Percentiles rank a stretch among this genome's conserved stretches.
phyloP scores from a whole-genome alignment of 2,329 filamentous ascomycete species.

The Fonsecaea erecta region DNA sequence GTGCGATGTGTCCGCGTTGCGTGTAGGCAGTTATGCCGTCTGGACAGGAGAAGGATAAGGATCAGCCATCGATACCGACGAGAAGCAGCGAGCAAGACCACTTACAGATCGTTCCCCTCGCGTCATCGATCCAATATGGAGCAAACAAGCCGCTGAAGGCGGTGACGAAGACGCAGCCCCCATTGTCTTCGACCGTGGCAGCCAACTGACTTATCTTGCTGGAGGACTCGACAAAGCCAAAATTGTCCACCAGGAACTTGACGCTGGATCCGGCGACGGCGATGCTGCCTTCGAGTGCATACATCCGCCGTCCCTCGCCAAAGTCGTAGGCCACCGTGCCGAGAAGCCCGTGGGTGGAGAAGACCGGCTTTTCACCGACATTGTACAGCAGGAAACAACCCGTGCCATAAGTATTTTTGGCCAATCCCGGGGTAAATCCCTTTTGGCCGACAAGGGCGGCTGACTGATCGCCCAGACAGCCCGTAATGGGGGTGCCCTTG shows the following conservation, averaged over 20 bases:
- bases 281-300: slow-evolving; percentile 82
- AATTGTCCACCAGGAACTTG: slow-evolving; percentile 72
- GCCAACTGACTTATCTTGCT: slow-evolving; percentile 68
- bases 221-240: slow-evolving; percentile 65
- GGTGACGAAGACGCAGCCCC: slow-evolving; percentile 83
- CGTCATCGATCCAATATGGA: slow-evolving; percentile 93
- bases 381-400: slow-evolving; percentile 91
- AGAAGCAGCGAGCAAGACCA: not conserved
- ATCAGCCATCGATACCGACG: not conserved
- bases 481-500: slow-evolving; percentile 72
- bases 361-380: slow-evolving; percentile 80
- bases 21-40: slow-evolving; percentile 81
- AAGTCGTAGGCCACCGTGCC: slow-evolving; percentile 87
- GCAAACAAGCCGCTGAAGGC: slow-evolving; percentile 90
- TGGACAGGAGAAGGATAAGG: slow-evolving; percentile 44
- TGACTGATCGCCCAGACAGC: slow-evolving; percentile 84
- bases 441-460: slow-evolving; percentile 86
- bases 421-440: slow-evolving; percentile 78
- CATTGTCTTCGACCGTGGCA: slow-evolving; percentile 71
- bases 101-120: slow-evolving; percentile 75
- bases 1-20: slow-evolving; percentile 82
- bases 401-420: slow-evolving; percentile 90
- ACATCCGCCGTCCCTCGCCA: slow-evolving; percentile 69
- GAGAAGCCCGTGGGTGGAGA: slow-evolving; percentile 79
- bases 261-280: slow-evolving; percentile 80